Percentiles rank a stretch among this genome's conserved stretches.
Conservation (phyloP, 73 alveolate species). For the Paramecium bursaria region DNA sequence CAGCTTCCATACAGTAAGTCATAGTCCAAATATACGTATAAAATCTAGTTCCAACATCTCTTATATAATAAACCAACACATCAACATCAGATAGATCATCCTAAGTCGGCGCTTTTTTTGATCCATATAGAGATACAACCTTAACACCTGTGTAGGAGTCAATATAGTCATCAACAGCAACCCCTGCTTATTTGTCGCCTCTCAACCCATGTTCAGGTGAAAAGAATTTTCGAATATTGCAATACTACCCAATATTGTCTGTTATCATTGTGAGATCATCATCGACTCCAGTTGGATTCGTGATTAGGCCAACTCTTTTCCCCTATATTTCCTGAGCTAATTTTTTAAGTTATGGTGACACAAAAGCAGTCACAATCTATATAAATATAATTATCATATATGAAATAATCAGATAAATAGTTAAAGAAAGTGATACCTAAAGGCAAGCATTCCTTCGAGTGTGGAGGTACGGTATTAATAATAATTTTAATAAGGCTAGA, state of each 20-base stretch:
- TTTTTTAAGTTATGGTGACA: background rate
- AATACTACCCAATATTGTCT: slow-evolving; percentile 29
- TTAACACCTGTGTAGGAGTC: slow-evolving; percentile 63
- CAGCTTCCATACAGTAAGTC: slow-evolving; percentile 71
- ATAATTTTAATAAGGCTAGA: slow-evolving; percentile 9
- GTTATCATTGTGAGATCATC: slow-evolving; percentile 52
- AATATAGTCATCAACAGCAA: slow-evolving; percentile 50
- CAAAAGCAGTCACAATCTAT: too few relatives aligned
- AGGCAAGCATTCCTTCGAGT: slow-evolving; percentile 72
- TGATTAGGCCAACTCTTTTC: background rate
- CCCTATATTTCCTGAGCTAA: background rate
- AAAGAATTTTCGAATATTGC: slow-evolving; percentile 38
- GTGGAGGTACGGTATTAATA: slow-evolving; percentile 63
- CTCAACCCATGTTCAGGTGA: slow-evolving; percentile 71
- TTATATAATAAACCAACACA: slow-evolving; percentile 56
- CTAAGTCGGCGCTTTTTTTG: slow-evolving; percentile 41
- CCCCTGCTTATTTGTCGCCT: slow-evolving; percentile 71
- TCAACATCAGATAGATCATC: slow-evolving; percentile 42
- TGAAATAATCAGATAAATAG: too few relatives aligned
- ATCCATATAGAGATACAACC: slow-evolving; percentile 61
- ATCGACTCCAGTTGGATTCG: slow-evolving; percentile 62
- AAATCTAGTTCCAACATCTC: slow-evolving; percentile 71
- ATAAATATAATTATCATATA: too few relatives aligned
- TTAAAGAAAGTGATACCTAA: too few relatives aligned
- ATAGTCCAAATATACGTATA: slow-evolving; percentile 69